Base-by-base conservation (phyloP, 2,329 filamentous ascomycete genomes). In the Xylaria sp. region DNA sequence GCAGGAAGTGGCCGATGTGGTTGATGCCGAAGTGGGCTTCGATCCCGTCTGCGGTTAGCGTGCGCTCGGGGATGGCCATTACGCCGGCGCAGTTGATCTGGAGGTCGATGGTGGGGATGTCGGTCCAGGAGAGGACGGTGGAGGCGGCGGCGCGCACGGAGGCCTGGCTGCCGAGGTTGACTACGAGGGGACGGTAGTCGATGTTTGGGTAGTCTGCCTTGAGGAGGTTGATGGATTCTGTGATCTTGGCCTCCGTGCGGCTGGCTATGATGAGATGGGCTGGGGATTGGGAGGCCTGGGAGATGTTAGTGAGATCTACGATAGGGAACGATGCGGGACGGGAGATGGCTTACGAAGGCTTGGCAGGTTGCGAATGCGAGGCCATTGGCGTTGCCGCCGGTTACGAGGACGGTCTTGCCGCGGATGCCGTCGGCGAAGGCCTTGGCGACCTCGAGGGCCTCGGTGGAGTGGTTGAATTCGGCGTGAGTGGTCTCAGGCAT, bases 11-110 rank as follows among this genome's bases (percentile, higher is more conserved):
- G 0, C 74, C 75, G 4, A 81, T 54, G 55, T 81, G 75, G 54
- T 79, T 80, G 2, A 74, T 74, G 0, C 72, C 76, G 53, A 81
- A 76, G 58, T 79, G 76, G 56, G 69, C 68, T 68, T 80, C 78
- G 52, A 76, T 70, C 0, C 78, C 78, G 2, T 79, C 76, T 2
- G 68, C 63, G 7, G 71, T 74, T n/a, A 72, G 62, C 2, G 67
- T 69, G 47, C 72, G 72, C 3, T 74, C 69, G 9, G 61, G 63
- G n/a, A 72, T 30, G 0, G 66, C 73, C 72, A 77, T 78, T 37
- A 79, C 65, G 10, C 72, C 78, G 0, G 79, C 79, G 55, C 77
- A 80, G 62, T 78, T 78, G 55, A 81, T 68, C 1, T 81, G 55
- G 34, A 80, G 72, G 54, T 78, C 73, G 34, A 79, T 64, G 9